Evolutionary conservation across 2,329 filamentous ascomycete genomes (phyloP).

Genomic region (Volutella citrinella): DNA sequence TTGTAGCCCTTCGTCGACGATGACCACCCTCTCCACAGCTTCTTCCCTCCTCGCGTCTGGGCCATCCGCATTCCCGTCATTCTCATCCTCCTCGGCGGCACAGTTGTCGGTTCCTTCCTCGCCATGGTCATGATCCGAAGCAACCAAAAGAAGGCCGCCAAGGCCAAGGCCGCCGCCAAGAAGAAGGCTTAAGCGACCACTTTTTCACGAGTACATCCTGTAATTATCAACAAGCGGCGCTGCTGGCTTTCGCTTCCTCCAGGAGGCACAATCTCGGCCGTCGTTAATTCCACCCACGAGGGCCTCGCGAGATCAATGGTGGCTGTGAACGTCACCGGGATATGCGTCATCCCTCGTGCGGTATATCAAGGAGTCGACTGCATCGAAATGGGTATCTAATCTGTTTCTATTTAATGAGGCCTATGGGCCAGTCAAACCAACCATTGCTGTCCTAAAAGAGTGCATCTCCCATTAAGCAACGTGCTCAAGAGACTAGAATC

Average conservation of each 20-base stretch:
- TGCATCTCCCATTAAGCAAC: constrained; percentile 26
- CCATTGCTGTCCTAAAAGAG: constrained; percentile 20
- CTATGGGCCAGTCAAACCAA: constrained; percentile 17
- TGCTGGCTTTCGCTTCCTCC: constrained; percentile 8
- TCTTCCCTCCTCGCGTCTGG: constrained; percentile 98
- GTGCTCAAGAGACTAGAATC: constrained; percentile 27
- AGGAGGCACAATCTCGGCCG: too few species aligned
- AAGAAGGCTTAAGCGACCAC: constrained; percentile 69
- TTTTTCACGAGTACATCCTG: constrained; percentile 16
- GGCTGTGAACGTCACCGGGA: too few species aligned
- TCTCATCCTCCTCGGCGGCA: constrained; percentile 84
- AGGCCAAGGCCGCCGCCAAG: constrained; percentile 79
- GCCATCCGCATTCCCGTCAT: constrained; percentile 98
- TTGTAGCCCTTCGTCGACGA: constrained; percentile 98
- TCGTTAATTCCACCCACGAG: too few species aligned
- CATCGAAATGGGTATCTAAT: constrained; percentile 33
- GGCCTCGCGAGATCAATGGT: too few species aligned
- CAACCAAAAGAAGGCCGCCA: constrained; percentile 95
- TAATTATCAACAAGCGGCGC: constrained; percentile 18
- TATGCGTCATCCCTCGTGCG: too few species aligned
- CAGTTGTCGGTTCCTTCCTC: constrained; percentile 94
- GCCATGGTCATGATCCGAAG: constrained; percentile 98
- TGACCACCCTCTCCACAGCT: constrained; percentile 85
- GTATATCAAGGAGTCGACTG: too few species aligned
- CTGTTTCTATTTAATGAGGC: constrained; percentile 32